Conservation (phyloP, 2,329 filamentous ascomycete species). For the Leptographium radiaticola region DNA sequence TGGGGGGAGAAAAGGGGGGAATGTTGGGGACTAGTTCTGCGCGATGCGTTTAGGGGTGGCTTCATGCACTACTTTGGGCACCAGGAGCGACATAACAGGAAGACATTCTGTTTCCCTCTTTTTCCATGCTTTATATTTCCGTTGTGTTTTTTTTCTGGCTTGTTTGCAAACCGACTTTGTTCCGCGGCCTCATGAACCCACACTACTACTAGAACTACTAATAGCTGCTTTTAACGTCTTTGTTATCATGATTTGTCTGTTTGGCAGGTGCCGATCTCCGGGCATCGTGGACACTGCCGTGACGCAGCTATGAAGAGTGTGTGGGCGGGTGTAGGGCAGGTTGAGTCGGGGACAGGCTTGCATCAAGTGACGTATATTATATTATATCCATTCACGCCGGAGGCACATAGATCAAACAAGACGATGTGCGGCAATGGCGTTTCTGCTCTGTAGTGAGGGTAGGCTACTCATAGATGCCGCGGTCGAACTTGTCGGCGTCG, state of each 20-base stretch:
- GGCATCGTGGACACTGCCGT: not conserved
- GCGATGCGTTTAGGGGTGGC: not conserved
- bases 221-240: conserved; percentile 7
- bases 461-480: conserved; percentile 26
- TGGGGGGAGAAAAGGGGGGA: not conserved
- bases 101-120: not conserved
- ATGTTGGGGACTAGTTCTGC: not conserved
- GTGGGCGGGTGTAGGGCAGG: not conserved
- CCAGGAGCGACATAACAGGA: not conserved
- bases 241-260: not conserved
- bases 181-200: not conserved
- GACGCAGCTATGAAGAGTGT: too few relatives aligned
- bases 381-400: not conserved
- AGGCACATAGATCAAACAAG: too few relatives aligned
- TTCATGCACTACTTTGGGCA: not conserved
- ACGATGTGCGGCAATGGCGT: too few relatives aligned
- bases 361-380: not conserved
- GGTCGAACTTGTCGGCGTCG: conserved; percentile 69
- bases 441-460: not conserved
- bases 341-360: not conserved
- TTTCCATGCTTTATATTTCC: not conserved
- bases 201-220: conserved; percentile 8
- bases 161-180: not conserved
- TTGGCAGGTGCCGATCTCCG: not conserved
- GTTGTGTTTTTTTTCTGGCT: not conserved